A percentile compares a stretch with the other conserved stretches of the same genome.
These are phyloP conservation scores for Geranium brycei DNA, from an alignment of 345 rosid genomes.

Conservation along the genomic window DNA sequence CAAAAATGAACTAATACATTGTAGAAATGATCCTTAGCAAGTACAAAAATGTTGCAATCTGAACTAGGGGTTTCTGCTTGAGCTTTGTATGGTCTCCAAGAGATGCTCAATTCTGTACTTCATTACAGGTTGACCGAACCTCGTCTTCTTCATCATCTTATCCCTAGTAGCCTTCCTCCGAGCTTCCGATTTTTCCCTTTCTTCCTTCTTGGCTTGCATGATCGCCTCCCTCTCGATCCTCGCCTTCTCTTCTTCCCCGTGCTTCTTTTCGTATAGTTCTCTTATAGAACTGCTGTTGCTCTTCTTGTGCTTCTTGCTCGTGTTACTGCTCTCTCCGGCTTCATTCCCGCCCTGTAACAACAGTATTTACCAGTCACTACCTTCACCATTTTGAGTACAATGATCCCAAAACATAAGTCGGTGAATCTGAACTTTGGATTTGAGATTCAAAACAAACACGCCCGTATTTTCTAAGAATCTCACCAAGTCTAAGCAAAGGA, in stretches of 20 bases:
- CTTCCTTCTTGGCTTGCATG: slow-evolving; percentile 54
- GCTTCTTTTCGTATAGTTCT: slow-evolving; percentile 51
- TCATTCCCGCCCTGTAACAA: slow-evolving; percentile 20
- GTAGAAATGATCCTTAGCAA: not conserved
- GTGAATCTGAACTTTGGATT: not conserved
- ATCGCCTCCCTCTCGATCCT: slow-evolving; percentile 53
- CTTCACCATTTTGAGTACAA: not conserved
- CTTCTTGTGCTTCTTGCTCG: slow-evolving; percentile 18
- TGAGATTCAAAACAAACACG: not conserved
- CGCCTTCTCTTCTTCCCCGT: slow-evolving; percentile 51
- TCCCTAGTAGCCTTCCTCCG: slow-evolving; percentile 48
- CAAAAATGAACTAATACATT: too few relatives aligned
- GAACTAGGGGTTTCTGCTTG: slow-evolving; percentile 12
- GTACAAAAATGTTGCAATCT: not conserved
- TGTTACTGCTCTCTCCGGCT: slow-evolving; percentile 18
- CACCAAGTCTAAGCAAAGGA: not conserved
- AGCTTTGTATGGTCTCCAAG: slow-evolving; percentile 53
- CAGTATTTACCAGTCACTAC: not conserved
- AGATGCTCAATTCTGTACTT: slow-evolving; percentile 80
- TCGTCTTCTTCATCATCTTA: slow-evolving; percentile 67
- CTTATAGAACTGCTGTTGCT: slow-evolving; percentile 24
- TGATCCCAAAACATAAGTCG: not conserved
- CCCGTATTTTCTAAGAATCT: not conserved
- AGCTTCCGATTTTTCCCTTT: slow-evolving; percentile 50
- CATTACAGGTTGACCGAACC: slow-evolving; percentile 79